Evolutionary conservation across 306 rosid genomes (phyloP).

Genomic region (Vigna unguiculata): DNA sequence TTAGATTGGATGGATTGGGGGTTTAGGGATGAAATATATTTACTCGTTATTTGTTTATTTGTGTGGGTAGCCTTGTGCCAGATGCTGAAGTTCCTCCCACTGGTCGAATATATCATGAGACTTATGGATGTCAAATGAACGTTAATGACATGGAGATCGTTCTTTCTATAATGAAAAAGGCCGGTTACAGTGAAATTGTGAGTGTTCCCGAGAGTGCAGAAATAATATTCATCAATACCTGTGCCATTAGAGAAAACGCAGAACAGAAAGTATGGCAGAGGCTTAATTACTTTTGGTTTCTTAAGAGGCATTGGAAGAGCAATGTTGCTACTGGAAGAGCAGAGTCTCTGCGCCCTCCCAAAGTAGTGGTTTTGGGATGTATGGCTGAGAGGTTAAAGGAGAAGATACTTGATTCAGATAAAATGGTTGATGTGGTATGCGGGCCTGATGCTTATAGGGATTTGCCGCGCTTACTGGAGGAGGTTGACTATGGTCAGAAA

Average conservation of each 20-base stretch:
- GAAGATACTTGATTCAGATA: slow-evolving; percentile 88
- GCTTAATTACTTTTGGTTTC: slow-evolving; percentile 99
- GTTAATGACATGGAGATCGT: slow-evolving; percentile 97
- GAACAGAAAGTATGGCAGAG: slow-evolving; percentile 99
- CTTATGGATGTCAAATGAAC: slow-evolving; percentile 98
- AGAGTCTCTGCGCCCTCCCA: slow-evolving; percentile 75
- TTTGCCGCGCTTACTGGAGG: slow-evolving; percentile 81
- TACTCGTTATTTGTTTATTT: slow-evolving; percentile 14
- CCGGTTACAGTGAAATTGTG: slow-evolving; percentile 79
- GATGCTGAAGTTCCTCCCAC: slow-evolving; percentile 61
- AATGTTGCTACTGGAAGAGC: slow-evolving; percentile 85
- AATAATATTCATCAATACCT: slow-evolving; percentile 91
- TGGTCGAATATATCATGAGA: slow-evolving; percentile 94
- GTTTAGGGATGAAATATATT: slow-evolving; percentile 20
- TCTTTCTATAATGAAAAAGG: slow-evolving; percentile 84
- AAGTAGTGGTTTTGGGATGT: slow-evolving; percentile 96
- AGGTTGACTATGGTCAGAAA: slow-evolving; percentile 91
- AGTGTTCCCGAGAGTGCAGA: slow-evolving; percentile 91
- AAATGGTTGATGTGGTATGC: slow-evolving; percentile 97
- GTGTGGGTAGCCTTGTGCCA: slow-evolving; percentile 54
- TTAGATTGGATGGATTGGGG: slow-evolving; percentile 35
- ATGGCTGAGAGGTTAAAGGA: slow-evolving; percentile 99
- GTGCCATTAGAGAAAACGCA: slow-evolving; percentile 98
- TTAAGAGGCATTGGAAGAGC: slow-evolving; percentile 91
- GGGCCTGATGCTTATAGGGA: slow-evolving; percentile 99